phyloP scores from a whole-genome alignment of 306 rosid genomes.

The Senna tora region DNA sequence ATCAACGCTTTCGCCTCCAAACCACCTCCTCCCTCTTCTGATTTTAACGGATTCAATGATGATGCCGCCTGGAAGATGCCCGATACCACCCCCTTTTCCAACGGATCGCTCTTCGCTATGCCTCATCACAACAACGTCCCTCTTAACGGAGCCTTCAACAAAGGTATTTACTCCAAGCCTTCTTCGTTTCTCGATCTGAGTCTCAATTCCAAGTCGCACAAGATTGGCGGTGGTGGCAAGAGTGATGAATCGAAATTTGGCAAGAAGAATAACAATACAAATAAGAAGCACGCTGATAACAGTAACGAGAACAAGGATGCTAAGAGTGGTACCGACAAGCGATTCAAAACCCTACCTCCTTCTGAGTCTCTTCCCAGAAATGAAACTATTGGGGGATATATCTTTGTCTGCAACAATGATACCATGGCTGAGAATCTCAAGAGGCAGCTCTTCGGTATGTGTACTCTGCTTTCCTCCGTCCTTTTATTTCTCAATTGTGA shows the following conservation, averaged over 20 bases:
- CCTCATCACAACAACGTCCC: constrained; percentile 48
- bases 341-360: constrained; percentile 83
- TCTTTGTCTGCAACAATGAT: constrained; percentile 95
- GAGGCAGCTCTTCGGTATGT: constrained; percentile 84
- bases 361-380: constrained; percentile 77
- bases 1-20: constrained; percentile 48
- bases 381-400: constrained; percentile 86
- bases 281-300: constrained; percentile 56
- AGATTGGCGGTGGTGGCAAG: constrained; percentile 41
- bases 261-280: constrained; percentile 48
- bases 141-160: constrained; percentile 67
- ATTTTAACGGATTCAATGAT: constrained; percentile 48
- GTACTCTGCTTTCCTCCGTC: background rate
- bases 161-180: constrained; percentile 78
- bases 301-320: constrained; percentile 55
- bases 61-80: constrained; percentile 54
- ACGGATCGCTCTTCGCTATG: constrained; percentile 40
- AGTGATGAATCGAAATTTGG: constrained; percentile 51
- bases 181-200: constrained; percentile 33
- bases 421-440: constrained; percentile 92
- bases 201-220: constrained; percentile 52
- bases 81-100: constrained; percentile 14
- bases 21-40: constrained; percentile 42
- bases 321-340: constrained; percentile 61
- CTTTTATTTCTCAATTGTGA: background rate